These are phyloP conservation scores for Saccharomyces paradoxus DNA, from an alignment of 805 yeast species.

Conservation along the genomic window DNA sequence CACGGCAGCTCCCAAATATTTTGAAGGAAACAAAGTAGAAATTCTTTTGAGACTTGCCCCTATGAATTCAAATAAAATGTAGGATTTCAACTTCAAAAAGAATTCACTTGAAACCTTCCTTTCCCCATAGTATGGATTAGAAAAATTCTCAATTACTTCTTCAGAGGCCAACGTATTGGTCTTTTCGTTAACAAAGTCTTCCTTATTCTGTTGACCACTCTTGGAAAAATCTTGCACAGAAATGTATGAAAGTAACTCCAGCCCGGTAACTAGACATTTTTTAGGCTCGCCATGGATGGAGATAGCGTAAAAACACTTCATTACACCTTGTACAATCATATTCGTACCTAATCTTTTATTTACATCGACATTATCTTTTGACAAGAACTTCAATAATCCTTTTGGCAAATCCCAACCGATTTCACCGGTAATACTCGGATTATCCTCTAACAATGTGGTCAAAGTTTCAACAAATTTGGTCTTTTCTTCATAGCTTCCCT, in stretches of 20 bases:
- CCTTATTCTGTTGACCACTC: conserved; percentile 1
- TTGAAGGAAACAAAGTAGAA: conserved; percentile 66
- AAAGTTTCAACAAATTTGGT: conserved; percentile 41
- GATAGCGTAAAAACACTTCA: conserved; percentile 50
- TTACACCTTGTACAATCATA: conserved; percentile 30
- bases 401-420: conserved; percentile 92
- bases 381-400: conserved; percentile 49
- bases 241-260: conserved; percentile 46
- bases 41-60: conserved; percentile 51
- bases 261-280: conserved; percentile 62
- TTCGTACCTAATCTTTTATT: conserved; percentile 17
- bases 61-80: conserved; percentile 59
- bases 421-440: conserved; percentile 48
- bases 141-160: conserved; percentile 7
- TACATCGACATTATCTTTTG: conserved; percentile 31
- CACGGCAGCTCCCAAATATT: conserved; percentile 63
- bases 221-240: conserved; percentile 6
- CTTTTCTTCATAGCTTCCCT: conserved; percentile 37
- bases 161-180: neutral
- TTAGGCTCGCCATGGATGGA: conserved; percentile 71
- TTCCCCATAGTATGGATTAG: neutral
- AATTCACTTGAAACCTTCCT: conserved; percentile 16
- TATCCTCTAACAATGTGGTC: conserved; percentile 34
- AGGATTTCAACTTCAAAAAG: conserved; percentile 50
- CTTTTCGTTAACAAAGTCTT: conserved; percentile 2